These are phyloP conservation scores for Cytospora paraplurivora DNA, from an alignment of 2,329 filamentous ascomycete species.

Conservation along the genomic window DNA sequence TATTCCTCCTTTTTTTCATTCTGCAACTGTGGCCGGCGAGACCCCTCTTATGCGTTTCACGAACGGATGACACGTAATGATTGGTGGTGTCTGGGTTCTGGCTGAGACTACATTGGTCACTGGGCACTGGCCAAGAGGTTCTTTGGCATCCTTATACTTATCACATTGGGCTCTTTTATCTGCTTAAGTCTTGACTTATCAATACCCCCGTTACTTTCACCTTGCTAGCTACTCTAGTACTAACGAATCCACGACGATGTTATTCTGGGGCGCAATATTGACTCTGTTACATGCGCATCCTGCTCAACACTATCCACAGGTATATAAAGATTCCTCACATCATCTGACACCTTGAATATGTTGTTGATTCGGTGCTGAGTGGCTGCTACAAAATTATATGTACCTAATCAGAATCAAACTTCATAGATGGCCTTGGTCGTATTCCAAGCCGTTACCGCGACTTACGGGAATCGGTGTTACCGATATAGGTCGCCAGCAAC, in stretches of 20 bases:
- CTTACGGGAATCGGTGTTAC: conserved; percentile 32
- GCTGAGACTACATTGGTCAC: neutral
- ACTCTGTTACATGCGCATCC: neutral
- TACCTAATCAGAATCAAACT: conserved; percentile 44
- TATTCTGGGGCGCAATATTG: conserved; percentile 4
- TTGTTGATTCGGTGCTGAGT: conserved; percentile 38
- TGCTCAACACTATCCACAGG: conserved; percentile 29
- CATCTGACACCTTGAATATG: conserved; percentile 37
- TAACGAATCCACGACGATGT: conserved; percentile 7
- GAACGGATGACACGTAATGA: conserved; percentile 8
- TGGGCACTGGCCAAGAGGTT: neutral
- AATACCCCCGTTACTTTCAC: conserved; percentile 8
- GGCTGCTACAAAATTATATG: conserved; percentile 39
- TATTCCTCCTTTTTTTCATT: neutral
- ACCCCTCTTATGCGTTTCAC: neutral
- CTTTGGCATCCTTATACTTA: conserved; percentile 1
- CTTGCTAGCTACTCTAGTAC: conserved; percentile 3
- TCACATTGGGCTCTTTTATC: conserved; percentile 4
- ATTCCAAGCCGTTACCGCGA: conserved; percentile 38
- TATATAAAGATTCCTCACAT: conserved; percentile 40
- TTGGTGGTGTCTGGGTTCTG: conserved; percentile 1
- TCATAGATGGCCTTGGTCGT: conserved; percentile 42
- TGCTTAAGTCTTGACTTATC: conserved; percentile 6
- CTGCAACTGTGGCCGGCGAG: neutral
- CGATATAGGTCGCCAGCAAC: conserved; percentile 36